Evolutionary conservation across 331 rosid species (phyloP).

Genomic region (Spiraea crenata): DNA sequence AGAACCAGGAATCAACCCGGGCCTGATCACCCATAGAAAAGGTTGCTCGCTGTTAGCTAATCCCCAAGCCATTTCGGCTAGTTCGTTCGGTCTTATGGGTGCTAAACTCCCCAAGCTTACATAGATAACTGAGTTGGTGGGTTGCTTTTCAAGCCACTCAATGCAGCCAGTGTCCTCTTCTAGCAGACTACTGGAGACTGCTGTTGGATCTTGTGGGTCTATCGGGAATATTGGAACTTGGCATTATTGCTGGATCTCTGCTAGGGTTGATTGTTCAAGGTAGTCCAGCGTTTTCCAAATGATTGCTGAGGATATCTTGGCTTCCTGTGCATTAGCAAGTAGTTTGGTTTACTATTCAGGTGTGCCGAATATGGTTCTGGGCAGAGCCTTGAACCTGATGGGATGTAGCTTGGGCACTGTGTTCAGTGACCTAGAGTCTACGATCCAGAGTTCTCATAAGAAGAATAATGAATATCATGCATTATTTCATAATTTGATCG

Average conservation of each 20-base stretch:
- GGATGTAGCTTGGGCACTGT: not conserved
- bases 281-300: conserved; percentile 24
- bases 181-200: not conserved
- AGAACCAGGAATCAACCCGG: not conserved
- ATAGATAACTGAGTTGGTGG: too few species aligned
- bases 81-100: not conserved
- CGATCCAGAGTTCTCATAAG: too few species aligned
- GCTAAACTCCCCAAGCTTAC: too few species aligned
- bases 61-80: conserved; percentile 36
- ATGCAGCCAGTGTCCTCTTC: too few species aligned
- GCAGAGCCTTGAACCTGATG: conserved; percentile 15
- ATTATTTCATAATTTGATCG: too few species aligned
- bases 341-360: not conserved
- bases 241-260: conserved; percentile 4
- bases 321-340: not conserved
- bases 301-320: conserved; percentile 1
- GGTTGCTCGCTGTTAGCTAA: conserved; percentile 30
- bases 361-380: not conserved
- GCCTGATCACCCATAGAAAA: conserved; percentile 43
- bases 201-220: conserved; percentile 15
- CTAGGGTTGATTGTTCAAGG: not conserved
- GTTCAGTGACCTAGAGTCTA: conserved; percentile 4
- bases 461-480: too few species aligned
- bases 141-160: too few species aligned
- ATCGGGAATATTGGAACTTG: conserved; percentile 17